A percentile compares a stretch with the other conserved stretches of the same genome.
These are phyloP conservation scores for Talaromyces sp. DNA, from an alignment of 2,329 filamentous ascomycete species.

Conservation along the genomic window DNA sequence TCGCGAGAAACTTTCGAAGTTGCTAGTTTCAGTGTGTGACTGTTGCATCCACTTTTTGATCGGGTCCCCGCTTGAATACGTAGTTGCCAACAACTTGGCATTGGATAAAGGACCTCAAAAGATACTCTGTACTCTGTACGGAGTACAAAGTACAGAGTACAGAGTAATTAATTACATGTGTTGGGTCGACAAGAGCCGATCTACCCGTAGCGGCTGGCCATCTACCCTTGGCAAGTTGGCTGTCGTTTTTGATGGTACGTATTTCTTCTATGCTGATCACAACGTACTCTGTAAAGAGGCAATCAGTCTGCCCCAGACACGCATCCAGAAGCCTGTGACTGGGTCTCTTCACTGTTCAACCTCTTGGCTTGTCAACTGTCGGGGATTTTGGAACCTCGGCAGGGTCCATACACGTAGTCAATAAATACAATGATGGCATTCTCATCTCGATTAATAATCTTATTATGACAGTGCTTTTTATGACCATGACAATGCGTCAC, in stretches of 20 bases:
- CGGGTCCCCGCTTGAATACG: no score
- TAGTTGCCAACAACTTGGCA: no score
- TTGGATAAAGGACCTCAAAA: neutral
- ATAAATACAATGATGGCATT: neutral
- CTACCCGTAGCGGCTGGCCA: neutral
- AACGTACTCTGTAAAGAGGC: neutral
- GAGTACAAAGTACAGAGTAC: no score
- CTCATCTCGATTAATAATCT: neutral
- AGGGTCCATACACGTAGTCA: neutral
- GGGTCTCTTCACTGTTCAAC: no score
- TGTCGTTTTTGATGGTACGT: neutral
- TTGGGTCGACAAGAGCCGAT: neutral
- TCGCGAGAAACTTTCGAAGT: neutral
- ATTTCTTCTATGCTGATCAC: neutral
- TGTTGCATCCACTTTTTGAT: neutral
- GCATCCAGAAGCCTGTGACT: neutral
- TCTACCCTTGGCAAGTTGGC: neutral
- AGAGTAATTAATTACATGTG: no score
- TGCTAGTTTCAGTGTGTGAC: neutral
- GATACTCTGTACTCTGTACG: no score
- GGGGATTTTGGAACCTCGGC: neutral
- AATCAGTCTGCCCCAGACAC: neutral
- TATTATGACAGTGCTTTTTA: neutral
- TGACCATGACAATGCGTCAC: neutral
- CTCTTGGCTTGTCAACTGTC: neutral